Base-by-base conservation (phyloP, 2,329 filamentous ascomycete genomes). In the Aspergillus viridinutans region DNA sequence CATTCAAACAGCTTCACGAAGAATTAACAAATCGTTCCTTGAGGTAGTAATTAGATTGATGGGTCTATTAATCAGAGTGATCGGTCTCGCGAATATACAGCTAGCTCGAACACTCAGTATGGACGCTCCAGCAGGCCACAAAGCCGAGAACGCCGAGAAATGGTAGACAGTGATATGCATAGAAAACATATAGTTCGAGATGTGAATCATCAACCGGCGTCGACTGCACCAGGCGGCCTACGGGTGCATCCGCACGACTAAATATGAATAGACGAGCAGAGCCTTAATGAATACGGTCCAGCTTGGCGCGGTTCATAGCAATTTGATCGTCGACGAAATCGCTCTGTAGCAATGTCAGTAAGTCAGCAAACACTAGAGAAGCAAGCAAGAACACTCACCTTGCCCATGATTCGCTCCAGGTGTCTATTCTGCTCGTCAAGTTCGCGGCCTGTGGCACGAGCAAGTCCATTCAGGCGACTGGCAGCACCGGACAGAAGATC, bases 261-360 rank as follows among this genome's bases (percentile, higher is more conserved):
- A 25, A 25, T 20, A 21, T 29, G 52, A 38, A 23, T 50, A 49
- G 20, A 43, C 38, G 32, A 40, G 25, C 43, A 21, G 43, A 10
- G 8, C n/a, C 47, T 59, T 71, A 77, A 61, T 64, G 73, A 58
- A 77, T 77, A 40, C 87, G 82, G 67, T 88, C 85, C 72, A 92
- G 72, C 64, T 85, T 83, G 67, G 87, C 85, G 62, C 88, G 82
- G 78, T 92, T 92, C 83, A 90, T 85, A 57, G 85, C 85, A 67
- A 93, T 90, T 69, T 89, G 84, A 64, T 93, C 89, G 73, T 92
- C 89, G 64, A 96, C 90, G 65, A 81, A 83, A 72, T 96, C 91
- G 76, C 87, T 93, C 90, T 90, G 72, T 26, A 61, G 28, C 17
- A 40, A 49, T 59, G 55, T 74, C 64, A 73, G 69, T 35, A 12